Evolutionary conservation across 169 alveolate genomes (phyloP), one percentile per base, ranked within the genome.

Genomic region (Besnoitia besnoiti): DNA sequence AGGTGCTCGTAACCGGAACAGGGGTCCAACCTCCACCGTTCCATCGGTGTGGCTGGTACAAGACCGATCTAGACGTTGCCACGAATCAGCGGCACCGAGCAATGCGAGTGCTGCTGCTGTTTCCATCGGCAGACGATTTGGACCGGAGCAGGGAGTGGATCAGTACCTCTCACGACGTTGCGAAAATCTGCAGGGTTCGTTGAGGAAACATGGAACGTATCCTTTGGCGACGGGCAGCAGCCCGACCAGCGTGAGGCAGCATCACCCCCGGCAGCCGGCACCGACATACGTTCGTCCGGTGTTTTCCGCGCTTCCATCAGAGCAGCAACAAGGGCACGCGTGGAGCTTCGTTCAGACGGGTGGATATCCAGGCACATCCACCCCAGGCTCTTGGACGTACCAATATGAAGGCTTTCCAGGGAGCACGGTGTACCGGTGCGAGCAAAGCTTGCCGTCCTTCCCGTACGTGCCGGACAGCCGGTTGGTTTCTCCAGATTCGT

Each of bases 391-490:
- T 21, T 55, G 67, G 67, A 21, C 67, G 67, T 55, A 19, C 24
- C 24, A 21, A 3, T 55, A 55, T n/a, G 67, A 55, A n/a, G 67
- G 67, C 67, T 19, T 55, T 55, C 67, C 67, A 19, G 30, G 67
- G 33, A 55, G 33, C 33, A 21, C 12, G 67, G 3, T 55, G 1
- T 55, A 55, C 24, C 67, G 33, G 67, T 55, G 67, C 67, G 67
- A 55, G 24, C 67, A 55, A n/a, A 55, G 67, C 67, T 5, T 55
- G 67, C 27, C 67, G 67, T 55, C 67, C 24, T 55, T 55, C 67
- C 67, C 67, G 67, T 55, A 55, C 24, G 67, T 55, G 67, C 67
- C 67, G 5, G 67, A 55, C 67, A 55, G 67, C 67, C 67, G 67
- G 67, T n/a, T 55, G 67, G 67, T n/a, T 5, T 55, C 67, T 55